Evolutionary conservation across 352 stramenopile genomes (phyloP), one percentile per base, ranked within the genome.

Genomic region (Globisporangium okanoganense): DNA sequence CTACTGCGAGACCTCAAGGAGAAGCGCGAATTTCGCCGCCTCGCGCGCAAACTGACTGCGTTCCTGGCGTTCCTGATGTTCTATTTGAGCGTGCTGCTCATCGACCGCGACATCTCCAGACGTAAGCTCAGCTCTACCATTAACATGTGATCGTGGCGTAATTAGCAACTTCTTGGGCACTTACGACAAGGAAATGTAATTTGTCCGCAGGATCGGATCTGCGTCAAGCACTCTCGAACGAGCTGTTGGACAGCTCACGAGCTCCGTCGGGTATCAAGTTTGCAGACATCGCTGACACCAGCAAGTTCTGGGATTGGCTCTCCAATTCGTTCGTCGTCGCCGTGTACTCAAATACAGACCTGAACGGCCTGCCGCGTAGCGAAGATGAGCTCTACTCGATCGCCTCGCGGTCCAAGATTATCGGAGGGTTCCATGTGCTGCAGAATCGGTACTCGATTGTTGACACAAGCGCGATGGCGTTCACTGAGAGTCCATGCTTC

Each of bases 41-140:
- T 88, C 4, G 80, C 78, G 12, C 67, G 80, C 48, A 88, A 90
- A 43, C 69, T 90, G 7, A 65, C 70, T 0, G 62, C 72, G 8
- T 90, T 88, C 44, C 74, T 90, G 24, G 76, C 71, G 2, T 87
- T 90, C 29, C 71, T 87, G 31, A 48, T 31, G 29, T 71, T 88
- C 58, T 90, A 90, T 62, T 66, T 85, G 31, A 56, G 66, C 0
- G 75, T 78, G 35, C 58, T 89, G 12, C 58, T 87, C 24, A 61
- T 90, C 27, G 76, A 90, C 51, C 74, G 80, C 48, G 83, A 90
- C 57, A 85, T 88, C 29, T 73, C 72, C 16, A 66, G 72, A 22
- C 79, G 79, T 87, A 75, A 27, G 77, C 38, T 12, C 12, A 27
- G 8, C n/a, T n/a, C n/a, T n/a, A n/a, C n/a, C n/a, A n/a, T n/a